Conservation (phyloP, 2,329 filamentous ascomycete genomes). For the Geoglossum cookeanum region DNA sequence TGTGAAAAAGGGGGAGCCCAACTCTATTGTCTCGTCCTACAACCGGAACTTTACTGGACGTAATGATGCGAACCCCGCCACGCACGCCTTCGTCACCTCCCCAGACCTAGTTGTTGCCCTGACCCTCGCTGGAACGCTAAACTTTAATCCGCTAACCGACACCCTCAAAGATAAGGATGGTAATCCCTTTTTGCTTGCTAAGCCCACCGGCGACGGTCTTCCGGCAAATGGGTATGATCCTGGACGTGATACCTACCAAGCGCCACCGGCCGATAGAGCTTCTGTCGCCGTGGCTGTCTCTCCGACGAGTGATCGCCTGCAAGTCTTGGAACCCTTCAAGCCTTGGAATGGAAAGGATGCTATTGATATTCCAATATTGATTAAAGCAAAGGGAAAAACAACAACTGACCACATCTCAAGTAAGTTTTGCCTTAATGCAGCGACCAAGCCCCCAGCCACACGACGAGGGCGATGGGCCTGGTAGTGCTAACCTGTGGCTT, state of each 20-base stretch:
- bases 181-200: slow-evolving; percentile 79
- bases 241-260: slow-evolving; percentile 87
- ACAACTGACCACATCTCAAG: slow-evolving; percentile 92
- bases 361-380: slow-evolving; percentile 67
- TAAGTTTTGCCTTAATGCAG: slow-evolving; percentile 9
- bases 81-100: slow-evolving; percentile 82
- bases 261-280: slow-evolving; percentile 62
- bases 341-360: slow-evolving; percentile 89
- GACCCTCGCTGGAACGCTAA: slow-evolving; percentile 62
- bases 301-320: slow-evolving; percentile 81
- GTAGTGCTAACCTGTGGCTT: slow-evolving; percentile 8
- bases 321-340: slow-evolving; percentile 70
- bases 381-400: slow-evolving; percentile 93
- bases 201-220: slow-evolving; percentile 65
- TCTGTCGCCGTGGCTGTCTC: slow-evolving; percentile 63
- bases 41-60: slow-evolving; percentile 99
- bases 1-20: slow-evolving; percentile 84
- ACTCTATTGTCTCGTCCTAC: slow-evolving; percentile 97
- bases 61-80: slow-evolving; percentile 90
- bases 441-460: background rate
- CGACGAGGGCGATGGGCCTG: background rate
- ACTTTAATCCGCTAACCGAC: slow-evolving; percentile 92
- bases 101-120: slow-evolving; percentile 79
- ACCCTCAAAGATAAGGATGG: slow-evolving; percentile 86
- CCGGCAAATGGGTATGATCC: slow-evolving; percentile 72